Evolutionary conservation across 2,329 filamentous ascomycete genomes (phyloP).

Genomic region (Xylaria sp.): DNA sequence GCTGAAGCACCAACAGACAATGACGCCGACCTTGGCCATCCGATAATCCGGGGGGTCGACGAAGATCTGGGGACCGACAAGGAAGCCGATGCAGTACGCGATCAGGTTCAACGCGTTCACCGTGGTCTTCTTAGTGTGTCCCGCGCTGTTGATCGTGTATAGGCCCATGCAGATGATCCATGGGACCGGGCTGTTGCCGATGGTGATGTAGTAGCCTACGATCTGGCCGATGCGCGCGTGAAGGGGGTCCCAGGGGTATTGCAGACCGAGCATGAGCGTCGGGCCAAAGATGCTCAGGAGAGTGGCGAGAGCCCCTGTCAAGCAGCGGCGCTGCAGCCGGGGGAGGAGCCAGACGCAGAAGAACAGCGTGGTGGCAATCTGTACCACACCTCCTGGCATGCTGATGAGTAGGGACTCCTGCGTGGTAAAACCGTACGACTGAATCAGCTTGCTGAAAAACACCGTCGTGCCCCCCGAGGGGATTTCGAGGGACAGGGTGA

Average conservation of each 20-base stretch:
- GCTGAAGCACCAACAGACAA: not conserved
- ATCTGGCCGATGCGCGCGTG: not conserved
- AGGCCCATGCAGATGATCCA: not conserved
- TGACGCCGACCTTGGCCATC: not conserved
- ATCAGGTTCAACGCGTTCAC: not conserved
- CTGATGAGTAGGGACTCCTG: slow-evolving; percentile 57
- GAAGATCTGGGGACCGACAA: not conserved
- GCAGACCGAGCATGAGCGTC: not conserved
- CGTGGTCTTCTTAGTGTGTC: not conserved
- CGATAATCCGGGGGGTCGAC: not conserved
- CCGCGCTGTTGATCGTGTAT: not conserved
- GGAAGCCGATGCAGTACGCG: not conserved
- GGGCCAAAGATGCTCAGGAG: not conserved
- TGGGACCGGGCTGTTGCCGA: not conserved
- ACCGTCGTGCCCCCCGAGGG: slow-evolving; percentile 59
- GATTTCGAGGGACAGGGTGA: slow-evolving; percentile 56
- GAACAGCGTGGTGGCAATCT: slow-evolving; percentile 52
- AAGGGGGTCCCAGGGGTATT: not conserved
- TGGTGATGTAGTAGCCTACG: not conserved
- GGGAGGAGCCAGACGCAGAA: not conserved
- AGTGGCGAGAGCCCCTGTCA: not conserved
- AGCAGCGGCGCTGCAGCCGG: not conserved
- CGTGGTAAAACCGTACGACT: slow-evolving; percentile 54
- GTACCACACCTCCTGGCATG: slow-evolving; percentile 58
- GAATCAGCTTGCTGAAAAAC: slow-evolving; percentile 55